phyloP scores from a whole-genome alignment of 1,284 basidiomycete species.

The Austroboletus niveus region DNA sequence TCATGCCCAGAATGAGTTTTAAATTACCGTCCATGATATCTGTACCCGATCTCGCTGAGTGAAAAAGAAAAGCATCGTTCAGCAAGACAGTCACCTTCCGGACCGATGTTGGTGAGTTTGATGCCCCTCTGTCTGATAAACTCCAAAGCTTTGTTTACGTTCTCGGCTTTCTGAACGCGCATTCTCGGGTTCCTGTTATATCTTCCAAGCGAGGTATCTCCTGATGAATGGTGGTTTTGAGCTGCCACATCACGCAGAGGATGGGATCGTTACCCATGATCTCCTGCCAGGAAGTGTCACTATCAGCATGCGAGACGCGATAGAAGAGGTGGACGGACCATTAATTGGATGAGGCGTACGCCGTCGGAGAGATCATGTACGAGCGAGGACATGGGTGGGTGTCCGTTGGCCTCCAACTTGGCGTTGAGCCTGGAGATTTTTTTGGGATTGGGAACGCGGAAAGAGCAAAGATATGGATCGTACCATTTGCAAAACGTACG shows the following conservation, averaged over 20 bases:
- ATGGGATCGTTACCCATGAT: constrained; percentile 73
- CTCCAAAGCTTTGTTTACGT: constrained; percentile 93
- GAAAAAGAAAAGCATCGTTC: background rate
- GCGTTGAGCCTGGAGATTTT: constrained; percentile 78
- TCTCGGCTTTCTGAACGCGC: constrained; percentile 96
- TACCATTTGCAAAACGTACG: constrained; percentile 89
- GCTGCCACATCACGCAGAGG: constrained; percentile 1
- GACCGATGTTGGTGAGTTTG: constrained; percentile 96
- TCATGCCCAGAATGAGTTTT: constrained; percentile 98
- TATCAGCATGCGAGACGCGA: background rate
- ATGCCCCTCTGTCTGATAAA: constrained; percentile 95
- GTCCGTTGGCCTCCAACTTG: constrained; percentile 82
- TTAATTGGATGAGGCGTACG: constrained; percentile 89
- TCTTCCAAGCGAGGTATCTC: constrained; percentile 86
- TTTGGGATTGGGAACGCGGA: background rate
- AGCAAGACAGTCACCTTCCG: constrained; percentile 62
- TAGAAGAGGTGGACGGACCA: constrained; percentile 51
- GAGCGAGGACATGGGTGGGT: constrained; percentile 90
- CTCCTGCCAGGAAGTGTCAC: constrained; percentile 52
- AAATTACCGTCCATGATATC: constrained; percentile 98
- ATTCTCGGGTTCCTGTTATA: constrained; percentile 91
- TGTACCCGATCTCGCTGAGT: constrained; percentile 31
- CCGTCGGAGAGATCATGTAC: constrained; percentile 93
- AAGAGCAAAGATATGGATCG: background rate
- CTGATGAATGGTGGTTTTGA: constrained; percentile 37